phyloP scores from a whole-genome alignment of 768 basidiomycete species.

The Tremella fuciformis region DNA sequence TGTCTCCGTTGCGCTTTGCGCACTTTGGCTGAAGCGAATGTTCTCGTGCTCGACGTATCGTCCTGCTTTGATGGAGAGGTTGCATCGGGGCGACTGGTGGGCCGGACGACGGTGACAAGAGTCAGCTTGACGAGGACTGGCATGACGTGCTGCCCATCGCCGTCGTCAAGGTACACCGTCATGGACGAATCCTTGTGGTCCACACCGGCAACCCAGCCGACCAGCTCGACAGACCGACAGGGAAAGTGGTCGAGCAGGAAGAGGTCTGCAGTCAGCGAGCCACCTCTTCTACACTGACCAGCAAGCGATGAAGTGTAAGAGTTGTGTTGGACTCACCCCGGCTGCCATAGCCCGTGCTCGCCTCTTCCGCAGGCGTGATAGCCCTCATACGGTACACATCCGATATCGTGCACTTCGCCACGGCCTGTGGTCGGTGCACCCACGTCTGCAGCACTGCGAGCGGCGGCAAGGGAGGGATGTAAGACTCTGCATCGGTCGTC shows the following conservation, averaged over 20 bases:
- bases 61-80: neutral
- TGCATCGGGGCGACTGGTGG: neutral
- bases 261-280: slow-evolving; percentile 25
- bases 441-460: slow-evolving; percentile 24
- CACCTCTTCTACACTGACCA: neutral
- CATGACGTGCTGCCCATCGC: slow-evolving; percentile 35
- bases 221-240: slow-evolving; percentile 41
- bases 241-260: slow-evolving; percentile 38
- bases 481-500: neutral
- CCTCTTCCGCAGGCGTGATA: slow-evolving; percentile 5
- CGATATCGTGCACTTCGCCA: slow-evolving; percentile 35
- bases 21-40: slow-evolving; percentile 20
- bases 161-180: slow-evolving; percentile 41
- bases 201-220: slow-evolving; percentile 43
- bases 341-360: slow-evolving; percentile 7
- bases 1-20: slow-evolving; percentile 18
- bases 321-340: slow-evolving; percentile 21
- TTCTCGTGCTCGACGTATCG: neutral
- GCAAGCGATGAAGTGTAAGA: neutral
- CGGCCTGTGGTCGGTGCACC: slow-evolving; percentile 39
- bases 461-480: slow-evolving; percentile 14
- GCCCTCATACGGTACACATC: slow-evolving; percentile 35
- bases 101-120: neutral
- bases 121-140: slow-evolving; percentile 23
- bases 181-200: slow-evolving; percentile 35